These are phyloP conservation scores for Cutaneotrichosporon sp. DNA, from an alignment of 1,284 basidiomycete species.

Conservation along the genomic window DNA sequence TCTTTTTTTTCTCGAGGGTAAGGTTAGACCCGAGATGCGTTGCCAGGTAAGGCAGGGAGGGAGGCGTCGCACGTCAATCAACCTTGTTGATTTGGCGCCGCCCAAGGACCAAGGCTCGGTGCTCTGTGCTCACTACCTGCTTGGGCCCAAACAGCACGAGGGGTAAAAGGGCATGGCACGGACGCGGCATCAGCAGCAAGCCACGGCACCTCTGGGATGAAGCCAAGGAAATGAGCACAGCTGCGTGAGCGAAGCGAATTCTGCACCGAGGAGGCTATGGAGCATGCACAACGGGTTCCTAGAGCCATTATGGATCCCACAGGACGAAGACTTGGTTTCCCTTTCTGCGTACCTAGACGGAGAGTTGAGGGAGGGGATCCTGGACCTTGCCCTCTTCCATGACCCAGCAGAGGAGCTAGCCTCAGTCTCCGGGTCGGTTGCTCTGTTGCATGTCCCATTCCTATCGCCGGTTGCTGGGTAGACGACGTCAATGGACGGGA, in stretches of 20 bases:
- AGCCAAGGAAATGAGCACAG: background rate
- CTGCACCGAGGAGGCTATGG: background rate
- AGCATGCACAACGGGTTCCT: background rate
- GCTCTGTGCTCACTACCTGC: background rate
- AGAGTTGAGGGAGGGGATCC: no score
- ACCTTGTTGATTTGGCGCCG: background rate
- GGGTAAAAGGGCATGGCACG: background rate
- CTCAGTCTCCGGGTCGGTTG: background rate
- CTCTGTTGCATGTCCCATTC: background rate
- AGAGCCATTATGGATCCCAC: background rate
- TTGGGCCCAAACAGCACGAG: background rate
- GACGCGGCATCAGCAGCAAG: background rate
- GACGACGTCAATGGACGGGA: background rate
- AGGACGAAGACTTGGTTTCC: background rate
- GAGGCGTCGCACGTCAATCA: background rate
- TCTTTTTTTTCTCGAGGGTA: conserved; percentile 2
- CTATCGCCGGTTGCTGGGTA: conserved; percentile 4
- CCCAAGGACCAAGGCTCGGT: background rate
- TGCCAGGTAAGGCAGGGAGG: background rate
- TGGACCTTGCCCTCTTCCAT: no score
- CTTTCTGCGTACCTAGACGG: background rate
- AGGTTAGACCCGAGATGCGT: conserved; percentile 4
- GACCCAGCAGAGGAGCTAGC: no score
- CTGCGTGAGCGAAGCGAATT: background rate
- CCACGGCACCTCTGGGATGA: background rate